A percentile compares a stretch with the other conserved stretches of the same genome.
These are phyloP conservation scores for Mycosarcoma mackinlayi DNA, from an alignment of 1,284 basidiomycete species.

Conservation along the genomic window DNA sequence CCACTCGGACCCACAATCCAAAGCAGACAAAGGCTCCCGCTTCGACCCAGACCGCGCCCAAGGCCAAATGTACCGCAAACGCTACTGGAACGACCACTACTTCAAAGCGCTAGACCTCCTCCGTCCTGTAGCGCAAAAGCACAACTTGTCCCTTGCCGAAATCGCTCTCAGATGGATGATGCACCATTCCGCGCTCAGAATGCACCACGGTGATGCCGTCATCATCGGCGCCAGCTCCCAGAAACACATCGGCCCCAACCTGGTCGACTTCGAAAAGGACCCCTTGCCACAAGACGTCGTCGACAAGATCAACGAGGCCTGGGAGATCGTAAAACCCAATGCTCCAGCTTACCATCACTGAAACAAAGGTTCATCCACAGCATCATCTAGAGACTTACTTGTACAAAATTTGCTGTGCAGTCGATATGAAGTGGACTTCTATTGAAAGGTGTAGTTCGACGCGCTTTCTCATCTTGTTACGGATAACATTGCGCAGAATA, in stretches of 20 bases:
- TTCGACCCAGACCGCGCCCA: slow-evolving; percentile 51
- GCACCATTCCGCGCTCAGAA: slow-evolving; percentile 50
- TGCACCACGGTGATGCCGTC: slow-evolving; percentile 36
- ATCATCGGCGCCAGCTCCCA: slow-evolving; percentile 53
- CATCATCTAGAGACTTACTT: too few relatives aligned
- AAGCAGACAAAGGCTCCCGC: slow-evolving; percentile 30
- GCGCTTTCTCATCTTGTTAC: too few relatives aligned
- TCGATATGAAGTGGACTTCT: too few relatives aligned
- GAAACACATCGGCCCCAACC: slow-evolving; percentile 52
- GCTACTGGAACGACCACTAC: slow-evolving; percentile 57
- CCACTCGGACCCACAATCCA: neutral
- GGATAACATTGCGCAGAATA: too few relatives aligned
- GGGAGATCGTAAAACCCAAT: slow-evolving; percentile 48
- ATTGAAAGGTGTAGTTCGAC: too few relatives aligned
- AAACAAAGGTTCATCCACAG: neutral
- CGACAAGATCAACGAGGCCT: slow-evolving; percentile 48
- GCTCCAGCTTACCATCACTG: slow-evolving; percentile 45
- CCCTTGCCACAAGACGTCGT: slow-evolving; percentile 45
- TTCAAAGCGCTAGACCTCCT: slow-evolving; percentile 65
- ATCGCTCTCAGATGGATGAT: slow-evolving; percentile 55
- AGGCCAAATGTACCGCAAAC: slow-evolving; percentile 48
- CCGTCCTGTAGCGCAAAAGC: slow-evolving; percentile 41
- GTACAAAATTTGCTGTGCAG: too few relatives aligned
- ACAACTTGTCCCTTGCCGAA: slow-evolving; percentile 38
- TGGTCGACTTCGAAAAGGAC: slow-evolving; percentile 53